A percentile compares a stretch with the other conserved stretches of the same genome.
Conservation (phyloP, 2,329 filamentous ascomycete species). For the Onygena corvina region DNA sequence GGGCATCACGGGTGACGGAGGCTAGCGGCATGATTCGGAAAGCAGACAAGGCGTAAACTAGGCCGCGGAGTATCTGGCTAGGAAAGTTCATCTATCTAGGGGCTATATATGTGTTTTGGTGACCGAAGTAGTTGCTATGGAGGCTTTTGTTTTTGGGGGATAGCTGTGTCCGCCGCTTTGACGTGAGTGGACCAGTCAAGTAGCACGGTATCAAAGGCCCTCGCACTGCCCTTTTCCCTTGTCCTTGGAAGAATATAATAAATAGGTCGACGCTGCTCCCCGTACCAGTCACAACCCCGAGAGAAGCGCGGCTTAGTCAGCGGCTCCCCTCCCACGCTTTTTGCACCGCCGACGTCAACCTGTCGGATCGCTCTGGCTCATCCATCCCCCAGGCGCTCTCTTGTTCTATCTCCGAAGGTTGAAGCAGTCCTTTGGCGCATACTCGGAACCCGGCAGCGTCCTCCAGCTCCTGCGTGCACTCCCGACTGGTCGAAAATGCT, state of each 20-base stretch:
- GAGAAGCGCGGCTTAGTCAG: conserved; percentile 9
- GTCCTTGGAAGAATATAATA: no score
- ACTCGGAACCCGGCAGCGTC: neutral
- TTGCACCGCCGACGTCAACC: conserved; percentile 6
- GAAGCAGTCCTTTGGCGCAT: conserved; percentile 1
- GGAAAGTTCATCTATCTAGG: no score
- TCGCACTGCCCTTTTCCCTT: no score
- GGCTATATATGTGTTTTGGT: no score
- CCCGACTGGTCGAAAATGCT: conserved; percentile 24
- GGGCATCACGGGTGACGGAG: conserved; percentile 39
- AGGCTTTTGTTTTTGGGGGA: no score
- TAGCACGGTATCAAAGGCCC: no score
- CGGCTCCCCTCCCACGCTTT: conserved; percentile 2
- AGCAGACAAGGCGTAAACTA: no score
- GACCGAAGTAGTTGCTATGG: no score
- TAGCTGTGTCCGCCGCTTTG: no score
- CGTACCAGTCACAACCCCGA: neutral
- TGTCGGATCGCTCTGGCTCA: neutral
- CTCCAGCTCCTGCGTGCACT: conserved; percentile 14
- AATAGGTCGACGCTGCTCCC: neutral
- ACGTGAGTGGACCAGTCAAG: no score
- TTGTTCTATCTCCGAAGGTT: conserved; percentile 1
- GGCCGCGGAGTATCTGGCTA: no score
- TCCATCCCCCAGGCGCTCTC: neutral
- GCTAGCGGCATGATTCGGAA: conserved; percentile 36